Percentiles rank a stretch among this genome's conserved stretches.
Evolutionary conservation across 352 stramenopile species (phyloP).

Genomic region (Pythium rhizo-oryzae): DNA sequence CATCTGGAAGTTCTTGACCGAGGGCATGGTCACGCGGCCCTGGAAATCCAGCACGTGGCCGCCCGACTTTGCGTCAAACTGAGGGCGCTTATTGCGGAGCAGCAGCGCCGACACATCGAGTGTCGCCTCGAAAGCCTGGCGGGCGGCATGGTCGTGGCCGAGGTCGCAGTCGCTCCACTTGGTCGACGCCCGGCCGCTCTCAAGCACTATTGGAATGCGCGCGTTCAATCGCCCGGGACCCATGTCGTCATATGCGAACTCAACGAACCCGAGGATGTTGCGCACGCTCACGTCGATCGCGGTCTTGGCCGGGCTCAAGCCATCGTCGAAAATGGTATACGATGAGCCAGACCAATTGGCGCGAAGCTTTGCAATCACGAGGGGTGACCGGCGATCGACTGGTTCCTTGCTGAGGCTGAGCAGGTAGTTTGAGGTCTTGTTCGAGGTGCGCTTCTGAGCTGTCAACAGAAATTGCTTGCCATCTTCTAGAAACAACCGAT

Average conservation of each 20-base stretch:
- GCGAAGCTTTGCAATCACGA: slow-evolving; percentile 61
- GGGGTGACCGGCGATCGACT: slow-evolving; percentile 36
- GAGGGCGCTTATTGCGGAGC: slow-evolving; percentile 91
- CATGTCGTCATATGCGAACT: slow-evolving; percentile 77
- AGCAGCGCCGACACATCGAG: slow-evolving; percentile 50
- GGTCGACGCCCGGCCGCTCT: slow-evolving; percentile 20
- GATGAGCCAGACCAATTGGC: slow-evolving; percentile 66
- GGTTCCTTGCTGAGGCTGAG: slow-evolving; percentile 50
- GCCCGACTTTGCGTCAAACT: slow-evolving; percentile 52
- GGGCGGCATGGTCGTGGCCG: slow-evolving; percentile 2
- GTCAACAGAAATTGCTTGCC: slow-evolving; percentile 53
- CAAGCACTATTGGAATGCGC: slow-evolving; percentile 43
- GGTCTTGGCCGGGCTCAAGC: slow-evolving; percentile 50
- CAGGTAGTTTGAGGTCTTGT: slow-evolving; percentile 68
- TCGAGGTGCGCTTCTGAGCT: slow-evolving; percentile 51
- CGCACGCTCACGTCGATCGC: slow-evolving; percentile 50
- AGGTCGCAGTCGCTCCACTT: slow-evolving; percentile 39
- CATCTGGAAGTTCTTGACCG: slow-evolving; percentile 78
- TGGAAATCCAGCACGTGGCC: slow-evolving; percentile 70
- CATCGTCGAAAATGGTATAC: slow-evolving; percentile 63
- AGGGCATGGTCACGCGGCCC: slow-evolving; percentile 67
- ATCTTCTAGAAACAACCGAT: slow-evolving; percentile 57
- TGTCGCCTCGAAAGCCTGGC: slow-evolving; percentile 48
- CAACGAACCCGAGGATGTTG: slow-evolving; percentile 45
- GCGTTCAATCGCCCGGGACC: slow-evolving; percentile 52